These are phyloP conservation scores for Endocalyx cinctus DNA, from an alignment of 2,329 filamentous ascomycete species.

Conservation along the genomic window DNA sequence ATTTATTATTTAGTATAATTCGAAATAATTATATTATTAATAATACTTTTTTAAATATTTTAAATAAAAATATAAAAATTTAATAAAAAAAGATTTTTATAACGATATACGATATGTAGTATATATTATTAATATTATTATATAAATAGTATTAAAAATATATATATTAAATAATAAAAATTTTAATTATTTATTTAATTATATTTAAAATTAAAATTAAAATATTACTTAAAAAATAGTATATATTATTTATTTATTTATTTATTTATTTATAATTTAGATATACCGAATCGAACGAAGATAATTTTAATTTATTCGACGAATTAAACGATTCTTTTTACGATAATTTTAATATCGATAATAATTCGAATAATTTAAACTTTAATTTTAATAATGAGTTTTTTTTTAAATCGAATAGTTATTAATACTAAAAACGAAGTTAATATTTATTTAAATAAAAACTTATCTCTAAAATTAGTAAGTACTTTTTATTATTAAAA, in stretches of 20 bases:
- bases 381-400: constrained; percentile 5
- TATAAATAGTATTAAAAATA: no score
- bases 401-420: constrained; percentile 5
- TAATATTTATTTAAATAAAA: constrained; percentile 3
- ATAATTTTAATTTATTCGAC: no score
- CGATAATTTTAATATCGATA: constrained; percentile 3
- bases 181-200: neutral
- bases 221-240: neutral
- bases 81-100: no score
- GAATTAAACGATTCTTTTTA: neutral
- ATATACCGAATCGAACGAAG: no score
- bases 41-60: no score
- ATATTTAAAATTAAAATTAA: no score
- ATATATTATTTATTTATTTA: neutral
- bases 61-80: no score
- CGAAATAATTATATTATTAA: neutral
- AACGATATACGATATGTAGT: no score
- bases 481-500: constrained; percentile 3
- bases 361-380: constrained; percentile 4
- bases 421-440: constrained; percentile 1
- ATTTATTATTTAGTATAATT: neutral
- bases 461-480: constrained; percentile 1
- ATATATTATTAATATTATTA: no score
- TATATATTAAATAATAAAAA: no score
- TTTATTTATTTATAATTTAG: no score